phyloP scores from a whole-genome alignment of 2,329 filamentous ascomycete species.

The Pestalotiopsis sp. region DNA sequence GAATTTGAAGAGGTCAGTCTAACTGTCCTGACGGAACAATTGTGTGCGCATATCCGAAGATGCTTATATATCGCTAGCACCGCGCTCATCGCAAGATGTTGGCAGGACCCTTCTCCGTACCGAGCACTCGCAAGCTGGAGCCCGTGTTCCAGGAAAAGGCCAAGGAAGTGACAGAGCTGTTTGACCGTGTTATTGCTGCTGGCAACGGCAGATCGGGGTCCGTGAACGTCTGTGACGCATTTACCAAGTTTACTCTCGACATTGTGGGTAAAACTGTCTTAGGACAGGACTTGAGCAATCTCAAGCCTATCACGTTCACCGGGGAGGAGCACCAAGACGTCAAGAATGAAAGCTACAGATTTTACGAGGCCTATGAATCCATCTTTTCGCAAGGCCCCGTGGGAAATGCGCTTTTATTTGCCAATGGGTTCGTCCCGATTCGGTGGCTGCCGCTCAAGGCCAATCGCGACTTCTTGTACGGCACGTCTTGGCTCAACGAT shows the following conservation, averaged over 20 bases:
- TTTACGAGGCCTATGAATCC: slow-evolving; percentile 18
- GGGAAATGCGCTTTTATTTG: slow-evolving; percentile 16
- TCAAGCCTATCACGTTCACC: background rate
- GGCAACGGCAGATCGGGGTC: background rate
- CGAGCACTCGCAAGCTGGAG: slow-evolving; percentile 35
- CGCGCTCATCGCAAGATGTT: slow-evolving; percentile 35
- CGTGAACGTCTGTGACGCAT: slow-evolving; percentile 11
- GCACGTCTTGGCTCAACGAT: slow-evolving; percentile 17
- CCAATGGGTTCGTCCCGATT: slow-evolving; percentile 17
- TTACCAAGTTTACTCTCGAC: slow-evolving; percentile 16
- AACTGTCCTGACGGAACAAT: too few relatives aligned
- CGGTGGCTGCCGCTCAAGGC: slow-evolving; percentile 20
- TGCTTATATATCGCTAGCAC: slow-evolving; percentile 28
- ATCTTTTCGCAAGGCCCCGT: slow-evolving; percentile 13
- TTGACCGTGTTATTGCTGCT: slow-evolving; percentile 14
- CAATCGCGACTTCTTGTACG: slow-evolving; percentile 19
- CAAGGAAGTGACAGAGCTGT: slow-evolving; percentile 25
- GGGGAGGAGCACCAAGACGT: background rate
- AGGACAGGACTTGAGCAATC: slow-evolving; percentile 1
- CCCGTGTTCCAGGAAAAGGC: slow-evolving; percentile 38
- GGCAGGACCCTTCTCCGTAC: slow-evolving; percentile 31
- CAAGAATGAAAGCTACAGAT: slow-evolving; percentile 13
- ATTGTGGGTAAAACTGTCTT: slow-evolving; percentile 17
- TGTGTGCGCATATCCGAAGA: slow-evolving; percentile 17
- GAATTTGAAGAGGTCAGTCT: slow-evolving; percentile 18